Evolutionary conservation across 495 filamentous ascomycete genomes (phyloP), one percentile per base, ranked within the genome.

Genomic region (Cladorrhinum samala): DNA sequence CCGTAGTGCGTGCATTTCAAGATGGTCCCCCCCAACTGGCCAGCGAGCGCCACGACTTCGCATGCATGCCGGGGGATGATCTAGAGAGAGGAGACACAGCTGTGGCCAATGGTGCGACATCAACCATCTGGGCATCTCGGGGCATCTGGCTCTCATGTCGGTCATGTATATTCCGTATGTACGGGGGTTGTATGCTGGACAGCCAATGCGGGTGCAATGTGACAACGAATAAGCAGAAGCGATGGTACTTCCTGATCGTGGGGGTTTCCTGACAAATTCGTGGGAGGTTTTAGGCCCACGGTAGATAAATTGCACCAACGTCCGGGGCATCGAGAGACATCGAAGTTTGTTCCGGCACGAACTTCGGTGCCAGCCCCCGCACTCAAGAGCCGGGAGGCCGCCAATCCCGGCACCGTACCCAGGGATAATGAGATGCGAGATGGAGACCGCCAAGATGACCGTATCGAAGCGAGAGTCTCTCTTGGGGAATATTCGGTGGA

Each of bases 301-400:
- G 30, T 37, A 14, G 7, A 37, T 14, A 37, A 7, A 37, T n/a
- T n/a, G n/a, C n/a, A n/a, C n/a, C n/a, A n/a, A n/a, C n/a, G n/a
- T n/a, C n/a, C n/a, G n/a, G n/a, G n/a, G n/a, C n/a, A n/a, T n/a
- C n/a, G n/a, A n/a, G n/a, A n/a, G n/a, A n/a, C n/a, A n/a, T n/a
- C n/a, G n/a, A 21, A 14, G 3, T 14, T 33, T 23, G 23, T 17
- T 47, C 30, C 45, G 45, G 45, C 9, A 9, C 6, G 0, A n/a
- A 47, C 45, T 11, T 47, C 45, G 21, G 45, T 20, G 21, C 45
- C 13, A 40, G 36, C 25, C 37, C 49, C 49, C 44, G 46, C 46
- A 46, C 13, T 36, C 49, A 49, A 41, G 13, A 47, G 46, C 56
- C 51, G 47, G 55, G 56, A 58, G 56, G 56, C 56, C 51, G 56